Evolutionary conservation across 2,329 filamentous ascomycete genomes (phyloP).

Genomic region (Polychaeton citri): DNA sequence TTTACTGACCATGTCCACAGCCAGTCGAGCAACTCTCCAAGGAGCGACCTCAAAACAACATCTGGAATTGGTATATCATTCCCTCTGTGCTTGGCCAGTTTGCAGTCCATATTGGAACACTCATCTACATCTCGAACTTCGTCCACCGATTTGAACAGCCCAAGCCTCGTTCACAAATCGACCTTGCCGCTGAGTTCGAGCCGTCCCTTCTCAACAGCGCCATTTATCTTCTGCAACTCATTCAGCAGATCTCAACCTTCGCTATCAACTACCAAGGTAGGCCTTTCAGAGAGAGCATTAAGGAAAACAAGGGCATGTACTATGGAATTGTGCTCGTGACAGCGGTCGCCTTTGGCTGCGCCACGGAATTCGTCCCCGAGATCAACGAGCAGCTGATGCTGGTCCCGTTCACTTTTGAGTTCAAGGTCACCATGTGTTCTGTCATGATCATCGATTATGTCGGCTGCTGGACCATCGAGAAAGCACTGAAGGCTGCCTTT

Average conservation of each 20-base stretch:
- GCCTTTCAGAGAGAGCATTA: conserved; percentile 90
- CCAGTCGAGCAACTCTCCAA: conserved; percentile 92
- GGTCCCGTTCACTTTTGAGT: conserved; percentile 77
- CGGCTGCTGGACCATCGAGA: conserved; percentile 79
- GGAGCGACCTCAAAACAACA: conserved; percentile 94
- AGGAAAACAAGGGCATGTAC: conserved; percentile 96
- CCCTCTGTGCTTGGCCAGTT: conserved; percentile 96
- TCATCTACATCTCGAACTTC: conserved; percentile 86
- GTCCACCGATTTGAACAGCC: conserved; percentile 72
- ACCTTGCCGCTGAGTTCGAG: conserved; percentile 87
- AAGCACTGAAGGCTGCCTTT: conserved; percentile 70
- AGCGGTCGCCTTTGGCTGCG: conserved; percentile 82
- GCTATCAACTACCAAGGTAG: conserved; percentile 99
- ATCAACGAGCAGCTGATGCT: conserved; percentile 88
- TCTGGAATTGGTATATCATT: conserved; percentile 98
- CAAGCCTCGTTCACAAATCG: conserved; percentile 45
- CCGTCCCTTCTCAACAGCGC: conserved; percentile 93
- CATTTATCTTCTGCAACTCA: conserved; percentile 91
- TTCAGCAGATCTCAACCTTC: conserved; percentile 98
- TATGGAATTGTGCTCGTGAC: conserved; percentile 87
- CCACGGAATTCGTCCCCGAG: conserved; percentile 88
- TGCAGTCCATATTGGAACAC: conserved; percentile 81
- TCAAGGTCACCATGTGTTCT: conserved; percentile 72
- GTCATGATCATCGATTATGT: conserved; percentile 82
- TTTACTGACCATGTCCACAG: conserved; percentile 25